Conservation (phyloP, 495 filamentous ascomycete genomes). For the Barbatosphaeria neglecta region DNA sequence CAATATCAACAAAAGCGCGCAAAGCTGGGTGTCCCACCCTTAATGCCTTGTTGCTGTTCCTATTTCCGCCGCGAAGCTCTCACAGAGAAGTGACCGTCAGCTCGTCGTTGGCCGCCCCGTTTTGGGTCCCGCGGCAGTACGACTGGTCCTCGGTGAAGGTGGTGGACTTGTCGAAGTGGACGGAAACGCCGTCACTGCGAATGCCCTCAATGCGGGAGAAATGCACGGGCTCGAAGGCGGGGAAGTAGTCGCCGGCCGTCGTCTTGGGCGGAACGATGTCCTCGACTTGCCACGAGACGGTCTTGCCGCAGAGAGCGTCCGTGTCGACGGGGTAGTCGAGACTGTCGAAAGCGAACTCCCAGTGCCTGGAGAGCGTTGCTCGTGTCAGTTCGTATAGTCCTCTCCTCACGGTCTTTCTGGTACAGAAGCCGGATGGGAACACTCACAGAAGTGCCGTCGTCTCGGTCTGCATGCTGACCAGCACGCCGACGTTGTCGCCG, state of each 20-base stretch:
- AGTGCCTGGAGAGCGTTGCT: too few species aligned
- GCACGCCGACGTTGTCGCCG: neutral
- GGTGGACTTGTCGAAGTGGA: neutral
- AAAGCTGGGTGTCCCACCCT: too few species aligned
- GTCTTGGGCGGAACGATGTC: neutral
- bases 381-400: too few species aligned
- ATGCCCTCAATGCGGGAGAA: neutral
- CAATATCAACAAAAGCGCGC: too few species aligned
- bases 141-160: neutral
- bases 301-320: neutral
- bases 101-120: neutral
- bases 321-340: neutral
- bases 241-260: neutral
- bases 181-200: neutral
- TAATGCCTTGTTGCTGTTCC: too few species aligned
- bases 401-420: neutral
- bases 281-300: constrained; percentile 1
- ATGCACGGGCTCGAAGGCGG: neutral
- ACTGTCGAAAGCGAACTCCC: neutral
- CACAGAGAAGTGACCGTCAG: neutral
- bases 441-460: neutral
- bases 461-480: neutral
- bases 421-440: neutral
- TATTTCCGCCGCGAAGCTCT: too few species aligned
- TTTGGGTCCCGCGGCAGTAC: neutral